Evolutionary conservation across 2,329 filamentous ascomycete genomes (phyloP).

Genomic region (Phaeosphaeria sp.): DNA sequence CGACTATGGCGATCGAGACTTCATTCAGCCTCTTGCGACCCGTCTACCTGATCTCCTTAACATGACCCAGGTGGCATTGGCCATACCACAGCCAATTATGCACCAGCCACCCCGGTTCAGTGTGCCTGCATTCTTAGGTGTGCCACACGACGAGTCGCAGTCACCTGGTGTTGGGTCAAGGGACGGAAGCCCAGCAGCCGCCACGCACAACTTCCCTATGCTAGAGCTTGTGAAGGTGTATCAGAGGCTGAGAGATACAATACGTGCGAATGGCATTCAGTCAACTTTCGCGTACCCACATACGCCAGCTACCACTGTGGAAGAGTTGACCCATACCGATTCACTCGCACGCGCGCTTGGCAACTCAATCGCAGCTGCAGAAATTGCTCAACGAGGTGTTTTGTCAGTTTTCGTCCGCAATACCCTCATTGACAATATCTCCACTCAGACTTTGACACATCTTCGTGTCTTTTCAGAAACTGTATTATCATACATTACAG

Average conservation of each 20-base stretch:
- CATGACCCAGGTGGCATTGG: conserved; percentile 21
- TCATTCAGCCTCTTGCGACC: conserved; percentile 58
- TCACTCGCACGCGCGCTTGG: conserved; percentile 73
- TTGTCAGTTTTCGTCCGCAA: conserved; percentile 71
- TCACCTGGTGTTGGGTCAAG: conserved; percentile 30
- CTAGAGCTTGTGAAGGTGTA: conserved; percentile 62
- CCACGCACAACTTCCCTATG: conserved; percentile 35
- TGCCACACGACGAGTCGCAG: conserved; percentile 30
- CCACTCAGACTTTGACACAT: conserved; percentile 83
- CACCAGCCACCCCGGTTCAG: conserved; percentile 31
- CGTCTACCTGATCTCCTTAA: conserved; percentile 46
- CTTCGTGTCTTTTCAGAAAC: conserved; percentile 89
- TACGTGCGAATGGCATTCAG: conserved; percentile 58
- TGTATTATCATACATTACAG: conserved; percentile 79
- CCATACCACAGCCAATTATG: conserved; percentile 24
- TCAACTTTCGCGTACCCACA: conserved; percentile 55
- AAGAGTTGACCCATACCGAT: conserved; percentile 62
- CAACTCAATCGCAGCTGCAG: conserved; percentile 83
- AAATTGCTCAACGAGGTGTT: conserved; percentile 89
- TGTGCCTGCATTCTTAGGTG: conserved; percentile 38
- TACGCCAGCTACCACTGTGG: conserved; percentile 45
- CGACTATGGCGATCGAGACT: conserved; percentile 58
- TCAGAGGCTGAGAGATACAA: conserved; percentile 61
- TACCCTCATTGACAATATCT: conserved; percentile 82
- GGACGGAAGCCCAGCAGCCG: conserved; percentile 23